Percentiles rank a stretch among this genome's conserved stretches.
Conservation (phyloP, 2,329 filamentous ascomycete species). For the Fusarium xyrophilum region DNA sequence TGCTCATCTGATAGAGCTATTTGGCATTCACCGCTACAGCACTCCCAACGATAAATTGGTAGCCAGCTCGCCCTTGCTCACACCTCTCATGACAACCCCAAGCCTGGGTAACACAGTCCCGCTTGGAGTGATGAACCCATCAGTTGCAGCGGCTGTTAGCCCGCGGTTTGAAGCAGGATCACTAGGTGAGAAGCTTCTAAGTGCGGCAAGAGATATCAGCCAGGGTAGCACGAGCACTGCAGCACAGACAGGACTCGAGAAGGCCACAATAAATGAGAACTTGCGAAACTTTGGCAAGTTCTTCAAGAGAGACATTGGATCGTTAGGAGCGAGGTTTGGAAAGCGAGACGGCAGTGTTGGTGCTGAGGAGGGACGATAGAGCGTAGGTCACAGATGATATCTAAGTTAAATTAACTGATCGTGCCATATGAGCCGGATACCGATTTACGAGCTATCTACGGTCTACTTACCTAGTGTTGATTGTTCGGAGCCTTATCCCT, state of each 20-base stretch:
- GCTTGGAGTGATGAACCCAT: constrained; percentile 51
- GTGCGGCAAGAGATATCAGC: constrained; percentile 84
- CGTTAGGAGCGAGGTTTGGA: constrained; percentile 76
- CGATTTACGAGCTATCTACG: background rate
- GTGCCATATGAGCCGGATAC: background rate
- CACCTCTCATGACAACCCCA: constrained; percentile 64
- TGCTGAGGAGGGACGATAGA: constrained; percentile 39
- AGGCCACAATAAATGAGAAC: constrained; percentile 87
- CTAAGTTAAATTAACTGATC: background rate
- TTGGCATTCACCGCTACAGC: constrained; percentile 79
- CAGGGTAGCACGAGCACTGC: constrained; percentile 51
- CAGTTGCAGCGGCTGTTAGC: constrained; percentile 51
- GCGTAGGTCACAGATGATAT: background rate
- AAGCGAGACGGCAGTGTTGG: constrained; percentile 59
- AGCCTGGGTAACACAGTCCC: constrained; percentile 49
- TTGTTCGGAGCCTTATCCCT: constrained; percentile 3
- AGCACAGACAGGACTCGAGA: constrained; percentile 56
- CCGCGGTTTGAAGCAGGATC: constrained; percentile 79
- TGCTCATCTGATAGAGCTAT: constrained; percentile 82
- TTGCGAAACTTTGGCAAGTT: constrained; percentile 96
- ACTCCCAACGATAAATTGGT: constrained; percentile 74
- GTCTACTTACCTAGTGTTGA: background rate
- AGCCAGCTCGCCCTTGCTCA: constrained; percentile 72
- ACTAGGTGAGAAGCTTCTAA: constrained; percentile 87
- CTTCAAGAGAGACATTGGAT: constrained; percentile 85